Percentiles rank a stretch among this genome's conserved stretches.
phyloP scores from a whole-genome alignment of 306 rosid species.

The Macrotyloma uniflorum region DNA sequence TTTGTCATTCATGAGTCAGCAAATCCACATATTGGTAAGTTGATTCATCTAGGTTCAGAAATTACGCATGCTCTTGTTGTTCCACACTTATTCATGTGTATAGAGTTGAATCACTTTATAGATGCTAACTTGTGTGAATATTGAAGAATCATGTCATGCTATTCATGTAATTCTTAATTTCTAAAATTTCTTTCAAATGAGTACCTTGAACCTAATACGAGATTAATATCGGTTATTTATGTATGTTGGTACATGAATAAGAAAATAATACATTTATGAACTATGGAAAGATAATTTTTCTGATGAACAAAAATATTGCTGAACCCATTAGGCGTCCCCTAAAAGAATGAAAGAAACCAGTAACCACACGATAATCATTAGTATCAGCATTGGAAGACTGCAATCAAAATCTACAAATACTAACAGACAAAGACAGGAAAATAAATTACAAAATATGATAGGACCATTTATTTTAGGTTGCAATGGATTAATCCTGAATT shows the following conservation, averaged over 20 bases:
- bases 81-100: not conserved
- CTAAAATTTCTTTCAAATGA: not conserved
- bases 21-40: conserved; percentile 95
- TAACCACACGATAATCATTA: not conserved
- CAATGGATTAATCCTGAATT: not conserved
- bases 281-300: not conserved
- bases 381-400: not conserved
- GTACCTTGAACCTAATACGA: conserved; percentile 17
- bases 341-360: not conserved
- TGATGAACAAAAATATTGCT: not conserved
- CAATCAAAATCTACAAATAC: not conserved
- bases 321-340: conserved; percentile 7
- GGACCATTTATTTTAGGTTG: not conserved
- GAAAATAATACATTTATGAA: not conserved
- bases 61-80: conserved; percentile 1
- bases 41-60: conserved; percentile 21
- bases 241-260: not conserved
- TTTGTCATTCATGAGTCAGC: conserved; percentile 98
- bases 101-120: conserved; percentile 13
- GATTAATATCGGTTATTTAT: not conserved
- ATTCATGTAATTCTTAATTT: not conserved
- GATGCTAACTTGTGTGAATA: not conserved
- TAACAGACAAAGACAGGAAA: not conserved
- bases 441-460: not conserved
- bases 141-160: not conserved